Evolutionary conservation across 805 yeast species (phyloP), one percentile per base, ranked within the genome.

Genomic region (Starmerella kuoi): DNA sequence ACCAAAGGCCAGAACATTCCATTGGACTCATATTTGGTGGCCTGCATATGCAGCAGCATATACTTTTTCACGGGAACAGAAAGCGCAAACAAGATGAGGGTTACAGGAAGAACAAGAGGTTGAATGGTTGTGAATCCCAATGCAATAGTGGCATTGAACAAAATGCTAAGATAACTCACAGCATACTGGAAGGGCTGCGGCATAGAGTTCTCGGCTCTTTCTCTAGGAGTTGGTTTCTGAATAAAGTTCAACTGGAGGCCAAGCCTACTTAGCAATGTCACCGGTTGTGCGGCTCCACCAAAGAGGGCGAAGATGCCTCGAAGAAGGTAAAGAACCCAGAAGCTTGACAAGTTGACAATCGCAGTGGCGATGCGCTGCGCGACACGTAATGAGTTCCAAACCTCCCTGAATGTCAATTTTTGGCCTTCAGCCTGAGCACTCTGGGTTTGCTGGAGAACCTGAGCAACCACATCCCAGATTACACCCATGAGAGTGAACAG

Each of bases 291-390:
- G 6, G 62, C 44, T 36, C 55, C 60, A 3, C 60, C 40, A 19
- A 59, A 45, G 6, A 60, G 47, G 12, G 56, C 64, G 12, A 62
- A 27, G 25, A 58, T 51, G 12, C 57, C 58, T 18, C 61, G 53
- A 17, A 64, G 40, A 4, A 62, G 42, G 46, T 62, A 64, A 61
- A 62, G 57, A 22, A 63, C 64, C 68, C 68, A 64, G 50, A 64
- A 64, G 7, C 65, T 58, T 5, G 67, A 61, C 18, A 63, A 54
- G 35, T 57, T 56, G 33, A 64, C 57, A 30, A 64, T 55, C 5
- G 67, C 61, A 3, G 58, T 55, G 1, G 66, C 53, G 8, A 61
- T 46, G 19, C 64, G 63, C 22, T 53, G 47, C 2, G 57, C 59
- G 8, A 63, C 48, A 3, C 48, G 50, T 12, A 62, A 52, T 11